Conservation (phyloP, 352 stramenopile species). For the Phytopythium cucurbitacearum region DNA sequence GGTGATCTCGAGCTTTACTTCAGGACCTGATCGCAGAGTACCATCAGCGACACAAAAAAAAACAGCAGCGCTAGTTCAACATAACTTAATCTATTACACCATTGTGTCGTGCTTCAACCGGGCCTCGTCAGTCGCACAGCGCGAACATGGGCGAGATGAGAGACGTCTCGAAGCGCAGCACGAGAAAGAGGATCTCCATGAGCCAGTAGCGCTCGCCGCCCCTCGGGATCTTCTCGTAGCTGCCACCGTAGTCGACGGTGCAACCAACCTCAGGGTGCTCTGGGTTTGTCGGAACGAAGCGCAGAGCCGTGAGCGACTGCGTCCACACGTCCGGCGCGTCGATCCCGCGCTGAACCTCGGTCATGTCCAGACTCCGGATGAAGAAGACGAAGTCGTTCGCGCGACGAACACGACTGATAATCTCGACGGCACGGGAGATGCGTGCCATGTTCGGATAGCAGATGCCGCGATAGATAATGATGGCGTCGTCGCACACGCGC, state of each 20-base stretch:
- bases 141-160: conserved; percentile 47
- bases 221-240: conserved; percentile 35
- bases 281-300: conserved; percentile 34
- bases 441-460: conserved; percentile 34
- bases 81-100: conserved; percentile 2
- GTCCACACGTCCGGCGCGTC: conserved; percentile 31
- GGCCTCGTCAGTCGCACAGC: conserved; percentile 18
- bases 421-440: conserved; percentile 38
- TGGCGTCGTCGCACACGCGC: conserved; percentile 35
- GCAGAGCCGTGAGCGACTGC: conserved; percentile 38
- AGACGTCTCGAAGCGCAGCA: conserved; percentile 47
- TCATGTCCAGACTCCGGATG: conserved; percentile 30
- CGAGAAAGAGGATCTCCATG: conserved; percentile 53
- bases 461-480: conserved; percentile 49
- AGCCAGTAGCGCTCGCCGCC: conserved; percentile 44
- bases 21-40: neutral
- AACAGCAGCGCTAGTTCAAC: neutral
- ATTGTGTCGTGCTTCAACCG: neutral
- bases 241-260: conserved; percentile 35
- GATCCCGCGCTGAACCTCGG: conserved; percentile 29
- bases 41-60: neutral
- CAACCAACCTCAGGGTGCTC: conserved; percentile 23
- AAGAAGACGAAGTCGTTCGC: conserved; percentile 43
- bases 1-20: no score
- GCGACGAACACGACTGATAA: conserved; percentile 38